Evolutionary conservation across 2,329 filamentous ascomycete genomes (phyloP).

Genomic region (Trichoderma sp.): DNA sequence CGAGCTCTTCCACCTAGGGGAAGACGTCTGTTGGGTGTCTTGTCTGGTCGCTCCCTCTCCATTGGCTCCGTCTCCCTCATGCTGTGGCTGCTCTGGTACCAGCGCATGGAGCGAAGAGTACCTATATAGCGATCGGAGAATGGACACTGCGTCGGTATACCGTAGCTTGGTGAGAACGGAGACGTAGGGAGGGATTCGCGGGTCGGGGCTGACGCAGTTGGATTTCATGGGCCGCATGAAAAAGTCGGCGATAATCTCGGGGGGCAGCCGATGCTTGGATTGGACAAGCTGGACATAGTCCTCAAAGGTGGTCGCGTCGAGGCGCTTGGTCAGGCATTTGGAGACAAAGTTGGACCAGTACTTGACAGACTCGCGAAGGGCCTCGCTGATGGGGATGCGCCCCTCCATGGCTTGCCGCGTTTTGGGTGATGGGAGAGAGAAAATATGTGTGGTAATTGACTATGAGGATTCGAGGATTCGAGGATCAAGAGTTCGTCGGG

Average conservation of each 20-base stretch:
- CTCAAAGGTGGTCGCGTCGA: slow-evolving; percentile 59
- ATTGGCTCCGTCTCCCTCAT: slow-evolving; percentile 23
- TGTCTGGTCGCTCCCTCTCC: slow-evolving; percentile 28
- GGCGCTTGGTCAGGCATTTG: slow-evolving; percentile 54
- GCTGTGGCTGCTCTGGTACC: slow-evolving; percentile 12
- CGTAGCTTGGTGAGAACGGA: slow-evolving; percentile 57
- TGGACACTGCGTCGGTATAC: slow-evolving; percentile 57
- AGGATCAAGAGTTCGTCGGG: background rate
- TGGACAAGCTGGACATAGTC: slow-evolving; percentile 55
- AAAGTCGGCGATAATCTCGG: slow-evolving; percentile 58
- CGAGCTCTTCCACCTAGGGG: slow-evolving; percentile 57
- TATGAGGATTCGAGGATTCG: background rate
- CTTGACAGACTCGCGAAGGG: slow-evolving; percentile 38
- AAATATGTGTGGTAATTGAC: background rate
- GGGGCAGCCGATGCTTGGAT: slow-evolving; percentile 55
- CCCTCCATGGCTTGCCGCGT: slow-evolving; percentile 36
- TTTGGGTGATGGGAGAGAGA: background rate
- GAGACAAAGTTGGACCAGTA: slow-evolving; percentile 58
- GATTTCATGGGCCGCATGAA: slow-evolving; percentile 58
- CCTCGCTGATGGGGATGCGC: slow-evolving; percentile 31
- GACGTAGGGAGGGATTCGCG: slow-evolving; percentile 62
- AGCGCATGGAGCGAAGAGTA: slow-evolving; percentile 58
- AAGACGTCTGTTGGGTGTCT: slow-evolving; percentile 34
- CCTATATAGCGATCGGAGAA: slow-evolving; percentile 59
- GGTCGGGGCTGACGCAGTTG: slow-evolving; percentile 58